Evolutionary conservation across 2,329 filamentous ascomycete genomes (phyloP).

Genomic region (Coleophoma crateriformis): DNA sequence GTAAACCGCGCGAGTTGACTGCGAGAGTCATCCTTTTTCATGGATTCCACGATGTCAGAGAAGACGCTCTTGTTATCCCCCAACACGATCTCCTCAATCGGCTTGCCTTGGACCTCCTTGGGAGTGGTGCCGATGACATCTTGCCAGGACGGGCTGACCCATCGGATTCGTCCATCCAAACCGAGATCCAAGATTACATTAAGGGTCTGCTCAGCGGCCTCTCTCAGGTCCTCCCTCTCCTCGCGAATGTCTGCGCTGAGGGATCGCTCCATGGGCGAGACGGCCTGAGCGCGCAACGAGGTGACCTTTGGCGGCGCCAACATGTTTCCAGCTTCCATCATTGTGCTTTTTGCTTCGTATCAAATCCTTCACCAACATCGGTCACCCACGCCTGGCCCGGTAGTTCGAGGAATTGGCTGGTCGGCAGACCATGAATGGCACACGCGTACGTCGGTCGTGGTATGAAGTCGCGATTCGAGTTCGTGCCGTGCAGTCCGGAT

Average conservation of each 20-base stretch:
- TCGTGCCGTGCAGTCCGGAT: not conserved
- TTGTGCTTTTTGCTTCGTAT: slow-evolving; percentile 18
- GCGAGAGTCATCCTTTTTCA: slow-evolving; percentile 88
- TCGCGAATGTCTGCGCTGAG: slow-evolving; percentile 87
- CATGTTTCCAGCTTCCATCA: slow-evolving; percentile 19
- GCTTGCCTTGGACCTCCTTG: slow-evolving; percentile 66
- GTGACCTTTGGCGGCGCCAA: slow-evolving; percentile 25
- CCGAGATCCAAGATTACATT: slow-evolving; percentile 95
- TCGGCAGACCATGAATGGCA: slow-evolving; percentile 1
- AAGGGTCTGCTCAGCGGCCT: slow-evolving; percentile 91
- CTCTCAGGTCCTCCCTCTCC: slow-evolving; percentile 87
- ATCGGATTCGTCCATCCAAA: slow-evolving; percentile 83
- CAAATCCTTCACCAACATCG: slow-evolving; percentile 19
- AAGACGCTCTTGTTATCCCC: slow-evolving; percentile 76
- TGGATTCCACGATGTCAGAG: slow-evolving; percentile 75
- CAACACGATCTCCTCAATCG: slow-evolving; percentile 75
- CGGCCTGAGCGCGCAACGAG: slow-evolving; percentile 22
- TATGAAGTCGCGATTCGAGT: not conserved
- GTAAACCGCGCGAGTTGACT: slow-evolving; percentile 86
- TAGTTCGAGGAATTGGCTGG: not conserved
- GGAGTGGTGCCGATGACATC: slow-evolving; percentile 82
- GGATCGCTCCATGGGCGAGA: slow-evolving; percentile 51
- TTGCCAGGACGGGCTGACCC: slow-evolving; percentile 94
- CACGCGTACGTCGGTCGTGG: not conserved
- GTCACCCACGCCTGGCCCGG: slow-evolving; percentile 6